Percentiles rank a stretch among this genome's conserved stretches.
These are phyloP conservation scores for Penicillium psychrofluorescens DNA, from an alignment of 495 filamentous ascomycete genomes.

Conservation along the genomic window DNA sequence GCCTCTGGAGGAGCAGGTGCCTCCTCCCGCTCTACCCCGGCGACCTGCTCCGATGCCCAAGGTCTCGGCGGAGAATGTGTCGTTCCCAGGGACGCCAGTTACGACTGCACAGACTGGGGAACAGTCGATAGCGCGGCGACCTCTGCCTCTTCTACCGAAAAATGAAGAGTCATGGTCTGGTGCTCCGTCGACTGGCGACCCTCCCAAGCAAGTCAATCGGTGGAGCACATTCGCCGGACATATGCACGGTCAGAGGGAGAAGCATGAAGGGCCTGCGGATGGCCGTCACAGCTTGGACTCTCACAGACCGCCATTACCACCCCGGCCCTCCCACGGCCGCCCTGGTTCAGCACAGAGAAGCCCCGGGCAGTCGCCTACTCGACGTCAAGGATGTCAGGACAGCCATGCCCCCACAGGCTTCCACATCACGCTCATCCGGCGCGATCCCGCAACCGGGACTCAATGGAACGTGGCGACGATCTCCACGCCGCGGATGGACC, in stretches of 20 bases:
- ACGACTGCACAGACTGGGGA: neutral
- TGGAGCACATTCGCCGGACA: conserved; percentile 29
- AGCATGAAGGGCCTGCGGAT: conserved; percentile 11
- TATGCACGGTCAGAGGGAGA: conserved; percentile 17
- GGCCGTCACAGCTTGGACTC: conserved; percentile 30
- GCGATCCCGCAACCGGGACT: conserved; percentile 67
- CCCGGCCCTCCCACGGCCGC: conserved; percentile 21
- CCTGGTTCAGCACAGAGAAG: conserved; percentile 16
- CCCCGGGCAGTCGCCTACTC: conserved; percentile 22
- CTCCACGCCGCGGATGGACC: conserved; percentile 31
- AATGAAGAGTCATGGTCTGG: conserved; percentile 14
- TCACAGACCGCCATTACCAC: conserved; percentile 24
- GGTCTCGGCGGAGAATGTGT: conserved; percentile 17
- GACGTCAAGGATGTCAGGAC: neutral
- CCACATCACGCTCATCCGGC: conserved; percentile 82
- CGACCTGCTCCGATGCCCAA: conserved; percentile 12
- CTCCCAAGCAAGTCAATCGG: conserved; percentile 16
- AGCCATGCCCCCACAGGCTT: conserved; percentile 22
- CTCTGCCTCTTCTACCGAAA: conserved; percentile 25
- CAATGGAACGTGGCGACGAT: conserved; percentile 90
- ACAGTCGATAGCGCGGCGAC: conserved; percentile 8
- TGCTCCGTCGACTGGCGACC: conserved; percentile 1
- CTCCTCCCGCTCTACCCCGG: conserved; percentile 8
- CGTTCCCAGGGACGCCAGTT: conserved; percentile 11
- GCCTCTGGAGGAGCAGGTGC: conserved; percentile 1